A percentile compares a stretch with the other conserved stretches of the same genome.
phyloP scores from a whole-genome alignment of 2,329 filamentous ascomycete species.

The Rasamsonia emersonii region DNA sequence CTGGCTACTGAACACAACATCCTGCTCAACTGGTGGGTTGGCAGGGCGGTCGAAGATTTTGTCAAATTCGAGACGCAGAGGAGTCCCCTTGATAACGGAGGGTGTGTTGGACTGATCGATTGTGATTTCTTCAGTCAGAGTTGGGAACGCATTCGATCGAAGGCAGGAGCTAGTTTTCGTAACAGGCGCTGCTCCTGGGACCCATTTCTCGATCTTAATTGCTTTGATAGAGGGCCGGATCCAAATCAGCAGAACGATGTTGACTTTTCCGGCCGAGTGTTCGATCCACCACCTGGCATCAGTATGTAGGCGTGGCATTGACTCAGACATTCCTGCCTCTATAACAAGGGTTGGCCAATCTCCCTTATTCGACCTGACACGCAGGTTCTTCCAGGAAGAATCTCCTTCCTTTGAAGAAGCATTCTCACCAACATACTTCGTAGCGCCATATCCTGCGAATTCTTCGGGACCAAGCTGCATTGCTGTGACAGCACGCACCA shows the following conservation, averaged over 20 bases:
- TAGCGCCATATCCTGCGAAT: not conserved
- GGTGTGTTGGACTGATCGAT: not conserved
- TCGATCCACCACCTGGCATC: slow-evolving; percentile 2
- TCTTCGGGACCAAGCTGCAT: slow-evolving; percentile 1
- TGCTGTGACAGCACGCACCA: not conserved
- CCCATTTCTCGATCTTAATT: slow-evolving; percentile 2
- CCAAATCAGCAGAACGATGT: not conserved
- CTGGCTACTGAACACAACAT: not conserved
- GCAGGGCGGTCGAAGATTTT: not conserved
- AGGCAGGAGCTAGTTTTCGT: not conserved
- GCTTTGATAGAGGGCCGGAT: not conserved
- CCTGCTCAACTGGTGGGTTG: not conserved
- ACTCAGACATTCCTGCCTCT: slow-evolving; percentile 1
- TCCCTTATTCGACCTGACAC: not conserved
- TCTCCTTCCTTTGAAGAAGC: not conserved
- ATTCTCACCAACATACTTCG: not conserved
- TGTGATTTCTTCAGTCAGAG: not conserved
- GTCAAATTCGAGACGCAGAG: not conserved
- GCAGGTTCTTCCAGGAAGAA: not conserved
- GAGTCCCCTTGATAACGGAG: not conserved
- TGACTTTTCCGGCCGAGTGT: slow-evolving; percentile 1
- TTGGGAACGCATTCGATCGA: not conserved
- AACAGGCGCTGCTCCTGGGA: not conserved
- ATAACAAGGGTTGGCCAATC: slow-evolving; percentile 1
- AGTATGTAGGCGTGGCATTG: not conserved